Base-by-base conservation (phyloP, 129 eudicot species). In the Lactuca saligna region DNA sequence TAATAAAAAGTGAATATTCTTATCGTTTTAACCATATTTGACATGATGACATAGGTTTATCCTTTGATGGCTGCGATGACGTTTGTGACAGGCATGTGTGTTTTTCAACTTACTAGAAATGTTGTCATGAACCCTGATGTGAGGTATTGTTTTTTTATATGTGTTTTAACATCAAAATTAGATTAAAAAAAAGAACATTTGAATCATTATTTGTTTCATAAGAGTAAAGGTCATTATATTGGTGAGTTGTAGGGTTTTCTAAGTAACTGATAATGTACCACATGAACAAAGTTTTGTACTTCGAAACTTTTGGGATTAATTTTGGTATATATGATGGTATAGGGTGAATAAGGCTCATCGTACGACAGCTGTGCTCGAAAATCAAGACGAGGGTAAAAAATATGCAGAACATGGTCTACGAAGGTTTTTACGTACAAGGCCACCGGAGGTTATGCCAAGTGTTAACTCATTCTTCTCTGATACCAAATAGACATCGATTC, bases 21-120 rank as follows among this genome's bases (percentile, higher is more conserved):
- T 62, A 54, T 42, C 13, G 32, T 32, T 62, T 68, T 12, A 66
- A 50, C 4, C 5, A 33, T 8, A 8, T 48, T 64, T 59, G 17
- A 8, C 37, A 56, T 13, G 20, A 58, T 7, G 12, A 38, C 31
- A 41, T 80, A 92, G 98, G 98, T 92, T 3, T 92, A 92, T 68
- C 98, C 98, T 68, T 75, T 92, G 1, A 58, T 92, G 88, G 98
- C 95, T 33, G 98, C 98, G 4, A 88, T 92, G 98, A 82, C 86
- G 4, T 92, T 92, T 63, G 98, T 92, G 29, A 80, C 87, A 0
- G 71, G 86, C 16, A 88, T 92, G 96, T 86, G 94, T 71, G 68
- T 84, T 65, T 92, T 88, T 56, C 96, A 88, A 72, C 96, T 92
- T n/a, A 86, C 96, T 7, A 80, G 98, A 75, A 92, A 92, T 70